phyloP scores from a whole-genome alignment of 129 eudicot species.

The Arctium minus region DNA sequence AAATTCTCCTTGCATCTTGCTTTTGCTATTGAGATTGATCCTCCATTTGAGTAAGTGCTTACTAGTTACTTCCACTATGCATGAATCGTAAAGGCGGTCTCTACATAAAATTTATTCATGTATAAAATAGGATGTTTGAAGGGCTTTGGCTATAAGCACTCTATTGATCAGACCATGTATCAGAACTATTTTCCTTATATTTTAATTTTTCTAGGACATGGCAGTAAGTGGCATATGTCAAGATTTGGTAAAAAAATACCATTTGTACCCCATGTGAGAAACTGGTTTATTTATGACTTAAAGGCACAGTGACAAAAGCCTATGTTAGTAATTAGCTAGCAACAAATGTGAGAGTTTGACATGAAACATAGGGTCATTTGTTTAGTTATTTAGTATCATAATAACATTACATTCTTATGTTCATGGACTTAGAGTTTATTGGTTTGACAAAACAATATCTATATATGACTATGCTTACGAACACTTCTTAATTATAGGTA shows the following conservation, averaged over 20 bases:
- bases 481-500: neutral
- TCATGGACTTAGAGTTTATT: neutral
- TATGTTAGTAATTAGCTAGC: neutral
- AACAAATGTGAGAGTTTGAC: constrained; percentile 6
- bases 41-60: constrained; percentile 84
- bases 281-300: neutral
- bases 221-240: neutral
- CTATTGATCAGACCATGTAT: neutral
- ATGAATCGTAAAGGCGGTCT: neutral
- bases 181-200: neutral
- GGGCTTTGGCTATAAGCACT: constrained; percentile 1
- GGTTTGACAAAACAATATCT: neutral
- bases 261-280: neutral
- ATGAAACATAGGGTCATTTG: neutral
- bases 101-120: neutral
- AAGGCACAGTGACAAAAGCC: neutral
- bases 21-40: constrained; percentile 83
- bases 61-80: constrained; percentile 5
- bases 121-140: neutral
- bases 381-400: neutral
- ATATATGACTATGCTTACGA: neutral
- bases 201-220: neutral
- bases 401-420: neutral
- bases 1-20: constrained; percentile 71
- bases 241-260: constrained; percentile 1